Percentiles rank a stretch among this genome's conserved stretches.
phyloP scores from a whole-genome alignment of 2,329 filamentous ascomycete species.

The Botrytis aclada region DNA sequence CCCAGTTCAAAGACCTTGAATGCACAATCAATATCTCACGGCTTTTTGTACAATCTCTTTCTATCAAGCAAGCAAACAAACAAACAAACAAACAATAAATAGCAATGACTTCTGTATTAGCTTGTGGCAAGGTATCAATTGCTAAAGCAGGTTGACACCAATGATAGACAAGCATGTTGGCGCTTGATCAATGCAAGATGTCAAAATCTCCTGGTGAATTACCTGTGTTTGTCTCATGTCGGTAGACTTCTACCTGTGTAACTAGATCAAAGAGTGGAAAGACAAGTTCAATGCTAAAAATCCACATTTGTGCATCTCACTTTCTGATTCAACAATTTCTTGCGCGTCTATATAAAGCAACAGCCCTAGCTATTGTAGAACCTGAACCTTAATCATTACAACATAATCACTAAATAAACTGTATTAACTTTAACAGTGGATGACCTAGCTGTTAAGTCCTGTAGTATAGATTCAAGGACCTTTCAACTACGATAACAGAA shows the following conservation, averaged over 20 bases:
- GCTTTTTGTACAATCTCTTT: not conserved
- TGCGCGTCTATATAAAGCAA: not conserved
- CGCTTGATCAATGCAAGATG: not conserved
- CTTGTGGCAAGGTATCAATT: not conserved
- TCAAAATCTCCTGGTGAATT: not conserved
- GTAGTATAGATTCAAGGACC: not conserved
- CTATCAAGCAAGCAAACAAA: no score
- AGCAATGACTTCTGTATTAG: not conserved
- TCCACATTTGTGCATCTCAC: not conserved
- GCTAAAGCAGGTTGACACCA: not conserved
- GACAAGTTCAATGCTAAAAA: not conserved
- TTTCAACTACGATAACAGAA: not conserved
- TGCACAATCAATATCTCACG: not conserved
- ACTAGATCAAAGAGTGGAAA: not conserved
- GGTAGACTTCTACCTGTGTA: not conserved
- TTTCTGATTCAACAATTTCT: not conserved
- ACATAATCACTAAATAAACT: not conserved
- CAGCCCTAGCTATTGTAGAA: not conserved
- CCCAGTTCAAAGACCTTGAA: not conserved
- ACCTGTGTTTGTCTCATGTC: not conserved
- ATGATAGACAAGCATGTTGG: not conserved
- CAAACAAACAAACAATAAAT: not conserved
- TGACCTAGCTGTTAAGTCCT: not conserved
- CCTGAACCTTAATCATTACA: not conserved
- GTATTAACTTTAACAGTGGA: not conserved